Percentiles rank a stretch among this genome's conserved stretches.
Conservation (phyloP, 176 grass and related monocot genomes). For the Eragrostis curvula region DNA sequence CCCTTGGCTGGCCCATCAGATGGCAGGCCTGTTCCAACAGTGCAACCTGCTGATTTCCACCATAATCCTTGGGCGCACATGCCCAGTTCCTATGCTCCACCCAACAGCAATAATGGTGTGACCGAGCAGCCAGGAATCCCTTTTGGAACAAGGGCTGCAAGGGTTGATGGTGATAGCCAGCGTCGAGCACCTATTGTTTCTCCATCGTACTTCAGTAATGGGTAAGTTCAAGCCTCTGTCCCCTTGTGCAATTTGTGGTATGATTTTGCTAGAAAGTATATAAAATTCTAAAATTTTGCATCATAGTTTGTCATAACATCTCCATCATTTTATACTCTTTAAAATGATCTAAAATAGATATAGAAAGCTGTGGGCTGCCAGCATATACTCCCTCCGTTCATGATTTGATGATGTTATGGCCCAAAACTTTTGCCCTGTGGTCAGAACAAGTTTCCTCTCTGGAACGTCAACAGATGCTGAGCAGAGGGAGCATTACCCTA, state of each 20-base stretch:
- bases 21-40: conserved; percentile 45
- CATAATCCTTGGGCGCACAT: conserved; percentile 69
- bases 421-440: no score
- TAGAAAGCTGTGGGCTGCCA: not conserved
- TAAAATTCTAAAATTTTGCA: not conserved
- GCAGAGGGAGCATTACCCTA: no score
- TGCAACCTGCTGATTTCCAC: conserved; percentile 63
- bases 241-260: not conserved
- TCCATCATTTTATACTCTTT: not conserved
- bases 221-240: conserved; percentile 49
- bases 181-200: conserved; percentile 50
- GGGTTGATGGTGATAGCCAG: conserved; percentile 58
- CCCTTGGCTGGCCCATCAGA: conserved; percentile 62
- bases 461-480: no score
- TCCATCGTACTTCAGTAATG: conserved; percentile 62
- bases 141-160: conserved; percentile 66
- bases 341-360: conserved; percentile 27
- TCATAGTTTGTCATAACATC: conserved; percentile 3
- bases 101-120: conserved; percentile 44
- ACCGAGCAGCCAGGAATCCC: conserved; percentile 53
- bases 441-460: no score
- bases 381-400: conserved; percentile 4
- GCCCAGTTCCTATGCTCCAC: conserved; percentile 61
- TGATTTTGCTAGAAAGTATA: not conserved
- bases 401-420: no score